A percentile compares a stretch with the other conserved stretches of the same genome.
phyloP scores from a whole-genome alignment of 2,329 filamentous ascomycete genomes.

The Hawksworthiomyces lignivorus region DNA sequence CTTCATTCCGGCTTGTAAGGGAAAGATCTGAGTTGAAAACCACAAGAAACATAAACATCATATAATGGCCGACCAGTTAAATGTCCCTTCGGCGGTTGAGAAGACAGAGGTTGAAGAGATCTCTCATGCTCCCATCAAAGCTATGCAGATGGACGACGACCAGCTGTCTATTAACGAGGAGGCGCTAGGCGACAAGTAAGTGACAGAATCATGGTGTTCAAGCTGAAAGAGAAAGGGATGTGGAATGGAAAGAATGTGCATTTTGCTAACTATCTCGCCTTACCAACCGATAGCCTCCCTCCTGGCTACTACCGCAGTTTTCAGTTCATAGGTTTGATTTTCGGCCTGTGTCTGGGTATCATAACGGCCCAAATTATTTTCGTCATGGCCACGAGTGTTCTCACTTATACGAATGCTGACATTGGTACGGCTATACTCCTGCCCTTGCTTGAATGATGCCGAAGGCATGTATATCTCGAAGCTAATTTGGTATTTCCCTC shows the following conservation, averaged over 20 bases:
- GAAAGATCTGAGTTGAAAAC: no score
- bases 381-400: conserved; percentile 27
- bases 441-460: not conserved
- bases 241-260: not conserved
- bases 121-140: not conserved
- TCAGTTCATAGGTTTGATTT: conserved; percentile 24
- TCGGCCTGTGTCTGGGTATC: conserved; percentile 28
- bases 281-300: conserved; percentile 16
- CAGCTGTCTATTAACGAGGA: conserved; percentile 25
- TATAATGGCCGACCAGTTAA: not conserved
- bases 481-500: not conserved
- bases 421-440: conserved; percentile 1
- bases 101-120: not conserved
- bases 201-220: conserved; percentile 1
- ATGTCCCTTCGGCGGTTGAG: not conserved
- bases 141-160: conserved; percentile 14
- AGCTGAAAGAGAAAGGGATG: no score
- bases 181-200: conserved; percentile 24
- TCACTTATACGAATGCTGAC: conserved; percentile 17
- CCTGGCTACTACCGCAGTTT: conserved; percentile 28
- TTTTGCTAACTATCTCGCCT: not conserved
- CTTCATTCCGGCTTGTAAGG: no score
- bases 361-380: conserved; percentile 29
- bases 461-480: not conserved
- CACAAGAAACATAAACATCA: not conserved